These are phyloP conservation scores for Solanum okadae DNA, from an alignment of 257 asterid species.

Conservation along the genomic window DNA sequence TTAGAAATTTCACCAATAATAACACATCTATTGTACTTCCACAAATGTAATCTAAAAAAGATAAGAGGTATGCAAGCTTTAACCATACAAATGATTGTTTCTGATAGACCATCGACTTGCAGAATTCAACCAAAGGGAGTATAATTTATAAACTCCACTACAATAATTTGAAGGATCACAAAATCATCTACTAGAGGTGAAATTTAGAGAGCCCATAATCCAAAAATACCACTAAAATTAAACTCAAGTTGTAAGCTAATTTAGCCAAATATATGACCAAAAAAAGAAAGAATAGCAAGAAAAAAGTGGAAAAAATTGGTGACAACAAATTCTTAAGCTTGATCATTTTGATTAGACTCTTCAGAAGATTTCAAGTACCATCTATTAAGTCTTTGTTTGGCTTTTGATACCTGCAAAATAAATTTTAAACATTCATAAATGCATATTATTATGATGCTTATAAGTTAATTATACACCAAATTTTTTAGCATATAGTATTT, in stretches of 20 bases:
- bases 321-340: constrained; percentile 18
- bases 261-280: not conserved
- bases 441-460: not conserved
- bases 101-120: rapidly evolving
- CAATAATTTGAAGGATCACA: not conserved
- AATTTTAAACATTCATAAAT: not conserved
- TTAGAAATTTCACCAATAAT: not conserved
- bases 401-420: not conserved
- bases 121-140: not conserved
- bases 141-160: not conserved
- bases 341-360: constrained; percentile 22
- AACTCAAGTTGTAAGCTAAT: not conserved
- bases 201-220: not conserved
- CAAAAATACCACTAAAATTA: not conserved
- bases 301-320: not conserved
- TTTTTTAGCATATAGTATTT: not conserved
- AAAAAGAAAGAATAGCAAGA: not conserved
- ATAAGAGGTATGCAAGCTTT: not conserved
- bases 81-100: not conserved
- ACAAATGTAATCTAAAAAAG: not conserved
- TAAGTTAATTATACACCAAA: not conserved
- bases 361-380: constrained; percentile 52
- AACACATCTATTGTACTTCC: rapidly evolving
- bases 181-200: not conserved
- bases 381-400: not conserved